phyloP scores from a whole-genome alignment of 768 basidiomycete species.

The Amanita rimosa region DNA sequence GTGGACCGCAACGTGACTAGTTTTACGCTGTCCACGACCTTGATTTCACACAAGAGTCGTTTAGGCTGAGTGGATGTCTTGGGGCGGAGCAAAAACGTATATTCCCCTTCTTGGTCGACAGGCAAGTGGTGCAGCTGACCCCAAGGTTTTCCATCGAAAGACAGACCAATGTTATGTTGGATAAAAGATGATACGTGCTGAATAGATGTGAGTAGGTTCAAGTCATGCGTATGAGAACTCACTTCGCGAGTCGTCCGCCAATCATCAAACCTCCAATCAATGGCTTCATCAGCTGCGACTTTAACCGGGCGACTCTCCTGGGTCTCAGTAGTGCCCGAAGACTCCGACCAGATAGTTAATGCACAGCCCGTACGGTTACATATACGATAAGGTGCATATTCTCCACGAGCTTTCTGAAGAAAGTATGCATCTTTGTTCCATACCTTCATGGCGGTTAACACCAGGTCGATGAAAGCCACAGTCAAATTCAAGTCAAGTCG shows the following conservation, averaged over 20 bases:
- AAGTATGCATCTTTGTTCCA: slow-evolving; percentile 64
- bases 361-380: slow-evolving; percentile 85
- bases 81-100: slow-evolving; percentile 77
- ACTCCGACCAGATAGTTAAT: slow-evolving; percentile 78
- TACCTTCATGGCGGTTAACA: slow-evolving; percentile 58
- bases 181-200: slow-evolving; percentile 56
- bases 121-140: slow-evolving; percentile 81
- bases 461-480: slow-evolving; percentile 81
- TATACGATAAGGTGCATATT: slow-evolving; percentile 89
- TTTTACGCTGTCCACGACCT: slow-evolving; percentile 87
- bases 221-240: slow-evolving; percentile 9
- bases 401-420: slow-evolving; percentile 70
- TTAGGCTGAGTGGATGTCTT: slow-evolving; percentile 61
- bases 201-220: slow-evolving; percentile 5
- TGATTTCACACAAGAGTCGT: slow-evolving; percentile 82
- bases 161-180: slow-evolving; percentile 81
- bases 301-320: slow-evolving; percentile 43
- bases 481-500: slow-evolving; percentile 88
- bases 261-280: slow-evolving; percentile 97
- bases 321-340: slow-evolving; percentile 37
- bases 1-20: slow-evolving; percentile 89
- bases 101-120: slow-evolving; percentile 92
- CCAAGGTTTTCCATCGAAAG: slow-evolving; percentile 79
- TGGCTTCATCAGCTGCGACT: slow-evolving; percentile 60
- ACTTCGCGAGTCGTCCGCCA: slow-evolving; percentile 93